These are phyloP conservation scores for Micromonas pusilla DNA, from an alignment of 139 green algal genomes.

Conservation along the genomic window DNA sequence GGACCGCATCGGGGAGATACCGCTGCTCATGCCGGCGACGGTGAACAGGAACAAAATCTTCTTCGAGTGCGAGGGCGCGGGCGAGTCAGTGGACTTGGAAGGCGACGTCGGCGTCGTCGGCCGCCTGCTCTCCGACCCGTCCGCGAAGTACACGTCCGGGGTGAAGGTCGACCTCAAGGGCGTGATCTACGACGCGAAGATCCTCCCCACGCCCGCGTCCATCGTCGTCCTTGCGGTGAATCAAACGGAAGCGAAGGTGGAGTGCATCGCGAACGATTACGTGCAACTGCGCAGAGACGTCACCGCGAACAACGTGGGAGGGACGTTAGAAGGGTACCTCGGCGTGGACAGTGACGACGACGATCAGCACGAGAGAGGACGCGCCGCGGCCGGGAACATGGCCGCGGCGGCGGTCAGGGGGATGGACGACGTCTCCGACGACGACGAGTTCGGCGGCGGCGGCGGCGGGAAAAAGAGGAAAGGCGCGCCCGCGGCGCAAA, in stretches of 20 bases:
- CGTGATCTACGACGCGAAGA: conserved; percentile 16
- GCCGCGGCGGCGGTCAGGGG: not conserved
- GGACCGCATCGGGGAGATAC: not conserved
- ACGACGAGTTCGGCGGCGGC: not conserved
- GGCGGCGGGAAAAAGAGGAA: not conserved
- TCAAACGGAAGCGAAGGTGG: conserved; percentile 14
- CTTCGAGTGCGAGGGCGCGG: conserved; percentile 12
- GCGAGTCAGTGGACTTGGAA: conserved; percentile 9
- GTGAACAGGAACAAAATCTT: conserved; percentile 10
- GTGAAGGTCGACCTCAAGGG: conserved; percentile 22
- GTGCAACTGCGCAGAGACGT: conserved; percentile 12
- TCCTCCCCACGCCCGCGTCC: not conserved
- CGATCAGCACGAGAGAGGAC: not conserved
- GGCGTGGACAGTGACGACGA: not conserved
- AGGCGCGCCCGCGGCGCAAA: not conserved
- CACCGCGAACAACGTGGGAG: not conserved
- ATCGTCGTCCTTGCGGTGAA: conserved; percentile 15
- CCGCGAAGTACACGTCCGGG: not conserved
- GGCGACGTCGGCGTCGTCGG: conserved; percentile 14
- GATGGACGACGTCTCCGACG: not conserved
- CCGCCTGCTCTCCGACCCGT: not conserved
- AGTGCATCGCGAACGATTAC: conserved; percentile 10
- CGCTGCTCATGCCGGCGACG: not conserved
- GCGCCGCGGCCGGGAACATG: not conserved
- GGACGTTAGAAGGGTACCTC: not conserved